Conservation (phyloP, 345 rosid genomes). For the Boechera retrofracta region DNA sequence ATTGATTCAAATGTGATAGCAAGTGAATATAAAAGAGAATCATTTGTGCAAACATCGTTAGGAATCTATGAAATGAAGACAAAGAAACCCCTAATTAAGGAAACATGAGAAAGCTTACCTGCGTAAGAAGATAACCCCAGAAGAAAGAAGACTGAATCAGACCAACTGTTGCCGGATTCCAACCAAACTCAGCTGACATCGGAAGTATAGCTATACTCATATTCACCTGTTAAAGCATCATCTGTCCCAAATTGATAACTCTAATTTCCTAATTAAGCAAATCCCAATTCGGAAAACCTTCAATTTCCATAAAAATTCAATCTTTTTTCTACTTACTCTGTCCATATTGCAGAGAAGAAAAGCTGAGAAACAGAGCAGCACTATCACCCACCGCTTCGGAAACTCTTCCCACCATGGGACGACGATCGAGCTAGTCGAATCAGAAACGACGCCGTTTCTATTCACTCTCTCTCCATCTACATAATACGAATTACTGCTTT, state of each 20-base stretch:
- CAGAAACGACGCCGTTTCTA: constrained; percentile 41
- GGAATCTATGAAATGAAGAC: neutral
- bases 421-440: constrained; percentile 30
- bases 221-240: constrained; percentile 70
- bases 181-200: constrained; percentile 90
- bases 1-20: neutral
- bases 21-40: too few relatives aligned
- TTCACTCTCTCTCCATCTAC: neutral
- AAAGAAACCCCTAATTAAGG: neutral
- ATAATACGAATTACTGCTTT: constrained; percentile 43
- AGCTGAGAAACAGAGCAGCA: constrained; percentile 80
- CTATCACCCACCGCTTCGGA: constrained; percentile 93
- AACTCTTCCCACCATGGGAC: constrained; percentile 88
- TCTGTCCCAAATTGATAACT: constrained; percentile 36
- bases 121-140: constrained; percentile 98
- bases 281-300: neutral
- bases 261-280: constrained; percentile 20
- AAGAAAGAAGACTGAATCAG: constrained; percentile 93
- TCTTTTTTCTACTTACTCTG: constrained; percentile 55
- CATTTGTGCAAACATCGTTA: neutral
- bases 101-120: constrained; percentile 46
- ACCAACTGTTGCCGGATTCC: constrained; percentile 91
- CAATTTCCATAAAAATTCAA: neutral
- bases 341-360: constrained; percentile 95
- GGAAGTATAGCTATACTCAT: constrained; percentile 99